Percentiles rank a stretch among this genome's conserved stretches.
These are phyloP conservation scores for Neurospora sp. DNA, from an alignment of 495 filamentous ascomycete species.

Conservation along the genomic window DNA sequence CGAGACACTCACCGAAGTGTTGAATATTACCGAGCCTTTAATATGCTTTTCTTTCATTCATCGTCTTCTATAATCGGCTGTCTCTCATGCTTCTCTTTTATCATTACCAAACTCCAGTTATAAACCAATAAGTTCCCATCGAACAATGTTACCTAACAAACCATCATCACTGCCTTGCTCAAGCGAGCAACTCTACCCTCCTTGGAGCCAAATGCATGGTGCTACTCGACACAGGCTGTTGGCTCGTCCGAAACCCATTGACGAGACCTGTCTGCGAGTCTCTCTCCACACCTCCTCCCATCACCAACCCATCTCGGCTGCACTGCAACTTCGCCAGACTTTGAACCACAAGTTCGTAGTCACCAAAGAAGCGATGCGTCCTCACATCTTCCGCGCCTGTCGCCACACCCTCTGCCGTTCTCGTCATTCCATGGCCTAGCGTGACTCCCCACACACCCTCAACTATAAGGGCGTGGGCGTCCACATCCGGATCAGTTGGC, in stretches of 20 bases:
- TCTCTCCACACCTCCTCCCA: conserved; percentile 24
- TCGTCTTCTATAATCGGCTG: not conserved
- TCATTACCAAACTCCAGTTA: not conserved
- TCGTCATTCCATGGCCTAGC: conserved; percentile 31
- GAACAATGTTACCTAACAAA: not conserved
- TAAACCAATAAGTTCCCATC: not conserved
- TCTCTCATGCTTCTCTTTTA: not conserved
- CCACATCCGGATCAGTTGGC: conserved; percentile 21
- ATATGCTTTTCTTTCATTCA: not conserved
- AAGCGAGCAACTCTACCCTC: not conserved
- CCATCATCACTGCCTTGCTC: not conserved
- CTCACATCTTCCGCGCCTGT: conserved; percentile 17
- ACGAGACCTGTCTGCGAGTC: conserved; percentile 24
- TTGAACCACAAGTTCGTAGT: conserved; percentile 21
- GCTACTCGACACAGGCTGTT: not conserved
- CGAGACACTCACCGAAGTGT: not conserved
- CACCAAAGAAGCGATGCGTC: conserved; percentile 32
- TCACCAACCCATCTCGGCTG: conserved; percentile 21
- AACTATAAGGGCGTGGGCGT: conserved; percentile 30
- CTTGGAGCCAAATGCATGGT: not conserved
- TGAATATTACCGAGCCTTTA: not conserved
- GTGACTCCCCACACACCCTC: conserved; percentile 34
- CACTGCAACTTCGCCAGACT: conserved; percentile 16
- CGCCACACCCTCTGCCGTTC: not conserved
- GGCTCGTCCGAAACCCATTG: conserved; percentile 21